phyloP scores from a whole-genome alignment of 441 rosid genomes.

The Codiaeum variegatum region DNA sequence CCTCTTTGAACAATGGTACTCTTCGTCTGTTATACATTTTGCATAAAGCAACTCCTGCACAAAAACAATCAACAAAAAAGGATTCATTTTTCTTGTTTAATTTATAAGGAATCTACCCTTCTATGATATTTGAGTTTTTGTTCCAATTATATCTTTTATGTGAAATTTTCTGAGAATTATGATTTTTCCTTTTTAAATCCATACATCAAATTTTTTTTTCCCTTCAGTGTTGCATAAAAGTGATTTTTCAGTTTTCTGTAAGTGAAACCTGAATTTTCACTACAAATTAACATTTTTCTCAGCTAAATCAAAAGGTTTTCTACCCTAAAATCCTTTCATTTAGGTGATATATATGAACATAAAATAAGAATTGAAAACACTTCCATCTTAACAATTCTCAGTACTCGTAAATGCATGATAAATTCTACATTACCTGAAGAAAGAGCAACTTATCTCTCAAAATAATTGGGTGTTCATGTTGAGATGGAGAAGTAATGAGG shows the following conservation, averaged over 20 bases:
- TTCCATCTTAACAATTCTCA: background rate
- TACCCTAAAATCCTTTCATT: background rate
- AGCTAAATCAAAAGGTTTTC: background rate
- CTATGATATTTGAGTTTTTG: no score
- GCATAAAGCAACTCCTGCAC: constrained; percentile 60
- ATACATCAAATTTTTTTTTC: no score
- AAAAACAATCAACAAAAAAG: background rate
- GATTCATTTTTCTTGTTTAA: background rate
- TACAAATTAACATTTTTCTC: background rate
- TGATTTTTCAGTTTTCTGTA: background rate
- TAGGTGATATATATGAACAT: background rate
- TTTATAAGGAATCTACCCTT: background rate
- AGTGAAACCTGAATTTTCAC: background rate
- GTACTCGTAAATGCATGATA: background rate
- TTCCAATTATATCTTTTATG: no score
- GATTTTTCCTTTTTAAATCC: no score
- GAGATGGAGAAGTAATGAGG: constrained; percentile 48
- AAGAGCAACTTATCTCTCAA: constrained; percentile 62
- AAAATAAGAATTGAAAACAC: background rate
- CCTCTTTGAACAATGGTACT: constrained; percentile 69
- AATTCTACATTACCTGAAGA: constrained; percentile 47
- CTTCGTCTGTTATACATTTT: constrained; percentile 61
- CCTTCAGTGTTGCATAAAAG: no score
- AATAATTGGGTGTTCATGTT: constrained; percentile 45
- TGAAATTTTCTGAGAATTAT: no score